Evolutionary conservation across 1,139 yeast species (phyloP).

Genomic region (Pichia sp.): DNA sequence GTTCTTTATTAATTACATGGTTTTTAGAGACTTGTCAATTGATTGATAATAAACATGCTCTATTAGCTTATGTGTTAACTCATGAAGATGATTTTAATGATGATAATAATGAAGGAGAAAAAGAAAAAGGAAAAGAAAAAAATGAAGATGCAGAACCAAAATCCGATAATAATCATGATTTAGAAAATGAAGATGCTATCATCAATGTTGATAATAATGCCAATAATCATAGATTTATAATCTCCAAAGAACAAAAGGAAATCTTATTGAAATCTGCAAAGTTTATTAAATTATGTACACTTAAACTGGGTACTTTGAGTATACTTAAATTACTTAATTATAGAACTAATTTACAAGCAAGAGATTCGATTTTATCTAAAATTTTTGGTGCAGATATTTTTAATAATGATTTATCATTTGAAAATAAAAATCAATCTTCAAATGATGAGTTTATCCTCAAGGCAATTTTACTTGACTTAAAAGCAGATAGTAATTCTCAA

Average conservation of each 20-base stretch:
- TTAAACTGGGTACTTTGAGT: constrained; percentile 80
- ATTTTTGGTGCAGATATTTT: constrained; percentile 48
- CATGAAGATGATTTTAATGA: constrained; percentile 12
- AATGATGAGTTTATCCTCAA: constrained; percentile 19
- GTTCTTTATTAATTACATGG: constrained; percentile 89
- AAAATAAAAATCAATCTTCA: constrained; percentile 7
- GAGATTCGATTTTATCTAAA: constrained; percentile 52
- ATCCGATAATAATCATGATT: neutral
- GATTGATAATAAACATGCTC: constrained; percentile 40
- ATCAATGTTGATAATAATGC: neutral
- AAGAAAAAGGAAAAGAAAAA: neutral
- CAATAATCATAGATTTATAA: neutral
- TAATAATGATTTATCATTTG: constrained; percentile 10
- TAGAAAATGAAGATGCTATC: too few species aligned
- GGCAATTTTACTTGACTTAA: constrained; percentile 43
- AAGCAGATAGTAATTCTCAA: constrained; percentile 3
- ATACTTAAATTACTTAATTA: constrained; percentile 71
- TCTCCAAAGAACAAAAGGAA: neutral
- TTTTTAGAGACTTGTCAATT: constrained; percentile 77
- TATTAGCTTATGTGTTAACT: constrained; percentile 35
- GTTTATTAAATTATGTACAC: constrained; percentile 46
- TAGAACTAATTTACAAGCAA: constrained; percentile 57
- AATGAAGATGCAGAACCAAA: neutral
- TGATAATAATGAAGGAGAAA: neutral
- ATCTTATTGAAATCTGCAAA: constrained; percentile 6